A percentile compares a stretch with the other conserved stretches of the same genome.
phyloP scores from a whole-genome alignment of 805 yeast species.

The Kuraishia capsulata region DNA sequence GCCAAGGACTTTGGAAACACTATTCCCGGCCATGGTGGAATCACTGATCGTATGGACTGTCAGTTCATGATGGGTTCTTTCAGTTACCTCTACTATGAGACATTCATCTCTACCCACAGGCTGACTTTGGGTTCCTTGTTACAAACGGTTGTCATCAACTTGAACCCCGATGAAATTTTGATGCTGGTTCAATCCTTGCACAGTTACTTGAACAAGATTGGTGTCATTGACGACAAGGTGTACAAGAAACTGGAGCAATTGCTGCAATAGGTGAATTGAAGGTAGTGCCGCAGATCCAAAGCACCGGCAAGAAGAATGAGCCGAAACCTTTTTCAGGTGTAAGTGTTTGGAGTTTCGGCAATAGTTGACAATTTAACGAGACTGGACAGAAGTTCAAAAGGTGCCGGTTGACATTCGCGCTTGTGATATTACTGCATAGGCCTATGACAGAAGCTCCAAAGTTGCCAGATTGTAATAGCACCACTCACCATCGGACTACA shows the following conservation, averaged over 20 bases:
- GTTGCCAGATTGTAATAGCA: too few relatives aligned
- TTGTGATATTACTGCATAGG: too few relatives aligned
- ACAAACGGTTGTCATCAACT: conserved; percentile 66
- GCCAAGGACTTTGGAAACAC: conserved; percentile 97
- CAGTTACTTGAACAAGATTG: conserved; percentile 38
- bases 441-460: too few relatives aligned
- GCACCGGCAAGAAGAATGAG: too few relatives aligned
- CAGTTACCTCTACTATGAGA: conserved; percentile 84
- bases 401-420: too few relatives aligned
- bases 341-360: too few relatives aligned
- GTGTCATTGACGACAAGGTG: conserved; percentile 25
- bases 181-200: conserved; percentile 52
- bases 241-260: conserved; percentile 20
- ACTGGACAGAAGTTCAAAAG: too few relatives aligned
- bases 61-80: conserved; percentile 97
- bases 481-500: too few relatives aligned
- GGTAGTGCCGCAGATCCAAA: too few relatives aligned
- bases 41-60: conserved; percentile 95
- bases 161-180: conserved; percentile 56
- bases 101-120: conserved; percentile 71
- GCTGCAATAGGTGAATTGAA: conserved; percentile 2
- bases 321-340: too few relatives aligned
- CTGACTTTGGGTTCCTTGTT: conserved; percentile 66
- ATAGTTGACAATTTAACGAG: too few relatives aligned
- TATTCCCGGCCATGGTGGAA: conserved; percentile 98